phyloP scores from a whole-genome alignment of 345 rosid species.

The Mallotus nudiflorus region DNA sequence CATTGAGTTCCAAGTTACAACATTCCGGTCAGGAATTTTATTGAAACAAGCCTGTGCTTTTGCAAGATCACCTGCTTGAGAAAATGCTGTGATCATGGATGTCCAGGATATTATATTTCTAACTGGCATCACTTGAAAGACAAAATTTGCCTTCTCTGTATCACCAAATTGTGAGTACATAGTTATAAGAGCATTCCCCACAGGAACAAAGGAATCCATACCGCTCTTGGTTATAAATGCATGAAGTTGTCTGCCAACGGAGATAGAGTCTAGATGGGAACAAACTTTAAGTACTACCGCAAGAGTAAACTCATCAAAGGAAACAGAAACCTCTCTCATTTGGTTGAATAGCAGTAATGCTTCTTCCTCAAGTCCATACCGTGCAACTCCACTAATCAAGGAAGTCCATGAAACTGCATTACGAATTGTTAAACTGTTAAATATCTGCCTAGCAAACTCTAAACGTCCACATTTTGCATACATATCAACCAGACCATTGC shows the following conservation, averaged over 20 bases:
- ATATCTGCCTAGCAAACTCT: slow-evolving; percentile 20
- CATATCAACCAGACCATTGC: slow-evolving; percentile 30
- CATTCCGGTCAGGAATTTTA: slow-evolving; percentile 22
- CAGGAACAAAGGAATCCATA: slow-evolving; percentile 19
- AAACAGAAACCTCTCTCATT: slow-evolving; percentile 33
- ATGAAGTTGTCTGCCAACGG: slow-evolving; percentile 26
- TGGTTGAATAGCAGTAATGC: slow-evolving; percentile 33
- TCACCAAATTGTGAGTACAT: slow-evolving; percentile 23
- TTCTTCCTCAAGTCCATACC: slow-evolving; percentile 24
- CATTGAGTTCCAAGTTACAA: slow-evolving; percentile 31
- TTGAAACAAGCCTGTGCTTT: slow-evolving; percentile 21
- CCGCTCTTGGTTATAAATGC: slow-evolving; percentile 22
- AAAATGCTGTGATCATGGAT: slow-evolving; percentile 22
- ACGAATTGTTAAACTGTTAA: slow-evolving; percentile 13
- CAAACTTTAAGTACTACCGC: slow-evolving; percentile 23
- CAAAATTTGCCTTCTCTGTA: slow-evolving; percentile 9
- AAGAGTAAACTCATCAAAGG: slow-evolving; percentile 31
- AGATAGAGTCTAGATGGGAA: slow-evolving; percentile 16
- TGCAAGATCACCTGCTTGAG: slow-evolving; percentile 25
- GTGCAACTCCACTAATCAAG: slow-evolving; percentile 26
- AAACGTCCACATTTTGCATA: slow-evolving; percentile 25
- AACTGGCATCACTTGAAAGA: slow-evolving; percentile 25
- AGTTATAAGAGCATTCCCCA: slow-evolving; percentile 25
- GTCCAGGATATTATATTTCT: slow-evolving; percentile 32
- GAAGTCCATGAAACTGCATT: slow-evolving; percentile 33